A percentile compares a stretch with the other conserved stretches of the same genome.
Evolutionary conservation across 2,329 filamentous ascomycete genomes (phyloP).

Genomic region (Sporothrix schenckii): DNA sequence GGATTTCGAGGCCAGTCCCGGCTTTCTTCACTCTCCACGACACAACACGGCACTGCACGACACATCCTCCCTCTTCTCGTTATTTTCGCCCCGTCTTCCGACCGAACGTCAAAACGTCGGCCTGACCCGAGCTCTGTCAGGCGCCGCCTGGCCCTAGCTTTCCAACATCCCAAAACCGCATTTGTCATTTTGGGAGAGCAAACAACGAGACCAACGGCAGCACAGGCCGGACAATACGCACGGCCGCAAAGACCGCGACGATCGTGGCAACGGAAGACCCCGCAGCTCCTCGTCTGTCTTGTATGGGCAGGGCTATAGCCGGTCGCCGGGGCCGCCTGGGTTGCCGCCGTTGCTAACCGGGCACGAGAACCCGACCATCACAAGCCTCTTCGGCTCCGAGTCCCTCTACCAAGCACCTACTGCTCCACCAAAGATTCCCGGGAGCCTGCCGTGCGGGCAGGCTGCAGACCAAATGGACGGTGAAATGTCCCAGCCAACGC

Average conservation of each 20-base stretch:
- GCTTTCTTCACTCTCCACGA: not conserved
- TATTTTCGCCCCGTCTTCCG: not conserved
- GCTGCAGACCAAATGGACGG: slow-evolving; percentile 34
- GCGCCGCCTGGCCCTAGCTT: slow-evolving; percentile 2
- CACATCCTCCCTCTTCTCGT: not conserved
- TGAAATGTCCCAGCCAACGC: slow-evolving; percentile 36
- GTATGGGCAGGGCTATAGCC: slow-evolving; percentile 24
- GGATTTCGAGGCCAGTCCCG: not conserved
- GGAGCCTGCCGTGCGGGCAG: slow-evolving; percentile 10
- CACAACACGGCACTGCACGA: not conserved
- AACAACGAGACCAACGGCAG: not conserved
- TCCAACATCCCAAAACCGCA: slow-evolving; percentile 3
- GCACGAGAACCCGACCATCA: slow-evolving; percentile 22
- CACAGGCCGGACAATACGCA: not conserved
- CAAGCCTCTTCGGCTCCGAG: too few relatives aligned
- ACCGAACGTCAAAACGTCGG: slow-evolving; percentile 21
- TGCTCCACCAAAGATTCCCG: not conserved
- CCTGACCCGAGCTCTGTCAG: slow-evolving; percentile 5
- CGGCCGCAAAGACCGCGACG: not conserved
- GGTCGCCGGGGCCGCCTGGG: slow-evolving; percentile 26
- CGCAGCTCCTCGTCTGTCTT: not conserved
- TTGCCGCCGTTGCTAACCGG: slow-evolving; percentile 16
- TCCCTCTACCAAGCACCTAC: not conserved
- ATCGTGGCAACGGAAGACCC: not conserved
- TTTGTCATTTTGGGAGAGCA: slow-evolving; percentile 6